Percentiles rank a stretch among this genome's conserved stretches.
Evolutionary conservation across 345 rosid species (phyloP).

Genomic region (Salix viminalis): DNA sequence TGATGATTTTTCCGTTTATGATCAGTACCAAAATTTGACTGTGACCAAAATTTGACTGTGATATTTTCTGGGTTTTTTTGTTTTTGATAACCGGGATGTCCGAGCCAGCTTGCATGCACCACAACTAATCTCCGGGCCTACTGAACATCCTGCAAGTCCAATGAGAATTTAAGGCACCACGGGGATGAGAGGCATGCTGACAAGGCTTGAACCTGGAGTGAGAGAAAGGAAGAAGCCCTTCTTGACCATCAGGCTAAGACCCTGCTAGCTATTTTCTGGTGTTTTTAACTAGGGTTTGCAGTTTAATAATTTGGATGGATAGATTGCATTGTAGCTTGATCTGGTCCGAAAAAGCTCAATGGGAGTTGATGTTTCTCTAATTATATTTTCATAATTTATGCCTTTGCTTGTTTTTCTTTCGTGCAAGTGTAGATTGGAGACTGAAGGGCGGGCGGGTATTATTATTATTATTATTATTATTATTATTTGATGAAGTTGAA

Average conservation of each 20-base stretch:
- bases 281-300: not conserved
- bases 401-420: not conserved
- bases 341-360: not conserved
- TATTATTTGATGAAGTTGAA: not conserved
- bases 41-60: not conserved
- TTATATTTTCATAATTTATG: not conserved
- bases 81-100: too few species aligned
- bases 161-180: too few species aligned
- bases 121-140: too few species aligned
- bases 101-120: too few species aligned
- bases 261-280: not conserved
- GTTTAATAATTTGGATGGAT: not conserved
- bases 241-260: too few species aligned
- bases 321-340: not conserved
- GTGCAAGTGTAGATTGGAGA: not conserved
- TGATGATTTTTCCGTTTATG: not conserved
- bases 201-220: too few species aligned
- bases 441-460: not conserved
- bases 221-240: too few species aligned
- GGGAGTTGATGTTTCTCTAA: not conserved
- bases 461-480: not conserved
- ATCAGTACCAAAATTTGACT: not conserved
- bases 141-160: too few species aligned
- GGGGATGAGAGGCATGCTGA: too few species aligned
- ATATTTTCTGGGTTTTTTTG: not conserved